Evolutionary conservation across 2,329 filamentous ascomycete species (phyloP), one percentile per base, ranked within the genome.

Genomic region (Diaporthe citriasiana): DNA sequence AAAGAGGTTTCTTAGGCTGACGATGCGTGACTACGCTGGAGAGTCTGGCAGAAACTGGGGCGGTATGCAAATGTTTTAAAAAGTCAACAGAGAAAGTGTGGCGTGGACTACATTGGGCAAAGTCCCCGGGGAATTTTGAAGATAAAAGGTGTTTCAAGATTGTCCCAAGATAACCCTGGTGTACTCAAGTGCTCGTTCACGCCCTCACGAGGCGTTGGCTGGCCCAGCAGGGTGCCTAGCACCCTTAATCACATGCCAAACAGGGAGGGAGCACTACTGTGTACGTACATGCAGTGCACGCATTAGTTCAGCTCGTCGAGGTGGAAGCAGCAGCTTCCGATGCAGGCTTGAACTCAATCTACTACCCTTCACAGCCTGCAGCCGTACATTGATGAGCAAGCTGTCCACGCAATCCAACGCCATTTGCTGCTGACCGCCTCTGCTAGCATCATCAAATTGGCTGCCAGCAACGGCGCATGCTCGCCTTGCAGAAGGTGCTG

Each of bases 111-210:
- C 22, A 40, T 13, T 51, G 17, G 30, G 60, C 3, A 30, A 35
- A n/a, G 13, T 13, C 27, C 3, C 40, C 15, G 38, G 15, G 27
- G 25, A 13, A 19, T 50, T 15, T 33, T 60, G 38, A 56, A 66
- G 51, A 72, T 50, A 53, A 71, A 56, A n/a, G n/a, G 68, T 69
- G 72, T 74, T 74, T 74, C 72, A 74, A 50, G 57, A 56, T 63
- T 74, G 72, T 74, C 68, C 72, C 72, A 74, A 50, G 68, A 60
- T 65, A 19, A 70, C 59, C 50, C 55, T 63, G 45, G 35, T 25
- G 60, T 40, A 45, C 38, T 53, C 27, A 6, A 30, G 42, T 66
- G 60, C 45, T 38, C 27, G 42, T 17, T 22, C 22, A 8, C n/a
- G 38, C 63, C 22, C 63, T 35, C 42, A n/a, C 27, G 30, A 51